Evolutionary conservation across 2,329 filamentous ascomycete species (phyloP).

Genomic region (Aspergillus felis): DNA sequence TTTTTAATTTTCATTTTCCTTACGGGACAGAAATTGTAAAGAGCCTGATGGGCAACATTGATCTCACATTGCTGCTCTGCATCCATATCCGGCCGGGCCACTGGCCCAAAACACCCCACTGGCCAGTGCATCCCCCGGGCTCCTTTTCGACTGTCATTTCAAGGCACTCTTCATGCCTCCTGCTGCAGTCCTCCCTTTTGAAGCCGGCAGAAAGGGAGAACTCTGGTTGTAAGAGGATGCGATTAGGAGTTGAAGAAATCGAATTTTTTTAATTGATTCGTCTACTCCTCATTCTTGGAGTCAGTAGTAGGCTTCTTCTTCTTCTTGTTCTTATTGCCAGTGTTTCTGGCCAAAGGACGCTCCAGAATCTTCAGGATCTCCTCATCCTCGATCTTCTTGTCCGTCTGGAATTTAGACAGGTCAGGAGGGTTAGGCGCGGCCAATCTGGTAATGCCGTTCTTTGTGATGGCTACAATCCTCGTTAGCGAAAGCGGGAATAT

Average conservation of each 20-base stretch:
- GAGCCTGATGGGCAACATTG: not conserved
- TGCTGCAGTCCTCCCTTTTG: not conserved
- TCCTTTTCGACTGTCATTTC: not conserved
- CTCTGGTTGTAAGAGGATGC: not conserved
- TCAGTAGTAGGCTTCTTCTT: conserved; percentile 65
- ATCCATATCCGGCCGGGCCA: not conserved
- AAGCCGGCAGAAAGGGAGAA: not conserved
- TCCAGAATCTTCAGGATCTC: conserved; percentile 93
- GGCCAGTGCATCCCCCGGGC: not conserved
- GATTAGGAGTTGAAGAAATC: not conserved
- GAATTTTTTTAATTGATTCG: conserved; percentile 9
- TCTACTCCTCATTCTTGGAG: conserved; percentile 43
- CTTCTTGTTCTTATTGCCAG: conserved; percentile 75
- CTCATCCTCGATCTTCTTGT: conserved; percentile 97
- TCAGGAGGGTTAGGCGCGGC: conserved; percentile 73
- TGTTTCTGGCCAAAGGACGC: conserved; percentile 67
- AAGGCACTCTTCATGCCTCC: not conserved
- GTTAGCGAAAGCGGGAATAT: not conserved
- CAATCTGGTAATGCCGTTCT: conserved; percentile 90
- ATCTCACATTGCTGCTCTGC: conserved; percentile 1
- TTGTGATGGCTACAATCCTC: conserved; percentile 72
- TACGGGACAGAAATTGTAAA: conserved; percentile 14
- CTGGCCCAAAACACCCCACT: not conserved
- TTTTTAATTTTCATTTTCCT: conserved; percentile 11
- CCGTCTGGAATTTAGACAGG: conserved; percentile 77